Base-by-base conservation (phyloP, 2,329 filamentous ascomycete genomes). In the Fusarium liriodendri region DNA sequence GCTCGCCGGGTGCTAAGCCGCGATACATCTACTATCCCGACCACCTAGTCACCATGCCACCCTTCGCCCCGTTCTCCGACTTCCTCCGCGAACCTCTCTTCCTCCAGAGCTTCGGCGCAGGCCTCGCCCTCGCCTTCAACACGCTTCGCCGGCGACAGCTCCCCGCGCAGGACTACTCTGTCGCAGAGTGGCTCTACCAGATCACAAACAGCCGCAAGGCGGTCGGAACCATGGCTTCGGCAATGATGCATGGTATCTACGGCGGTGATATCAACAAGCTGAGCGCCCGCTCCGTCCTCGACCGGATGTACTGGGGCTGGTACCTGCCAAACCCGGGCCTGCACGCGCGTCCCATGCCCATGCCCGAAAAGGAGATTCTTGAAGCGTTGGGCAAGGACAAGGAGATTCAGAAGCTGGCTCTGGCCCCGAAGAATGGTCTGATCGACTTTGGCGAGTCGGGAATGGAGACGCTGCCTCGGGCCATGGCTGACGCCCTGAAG, bases 1-100 rank as follows among this genome's bases (percentile, higher is more conserved):
- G 82, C 82, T 86, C 88, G 83, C 88, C 62, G 86, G 87, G 62
- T 86, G 79, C 77, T 47, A 71, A 76, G 59, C 76, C 80, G 16
- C 93, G 95, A 71, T 98, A 92, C 82, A 86, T 98, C 69, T 98
- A 97, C 87, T 97, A 97, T 79, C 94, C 94, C 2, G 93, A 98
- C 80, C 94, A 92, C 78, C 88, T 84, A 37, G 81, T 84, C 32
- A 63, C 75, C 40, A 72, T 82, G 29, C 83, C 83, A 2, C 82
- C 82, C 4, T 64, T 74, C 25, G 66, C 74, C 35, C 70, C 69
- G 63, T 35, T 82, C 52, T 58, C 76, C 47, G 68, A 78, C 22
- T 74, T 79, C 62, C 59, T 82, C 25, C 70, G 75, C 55, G 79
- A 84, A 67, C 79, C 79, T 20, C 77, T 84, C 70, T 82, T 82